These are phyloP conservation scores for Magnolia sinica DNA, from an alignment of 164 flowering plant genomes.

Conservation along the genomic window DNA sequence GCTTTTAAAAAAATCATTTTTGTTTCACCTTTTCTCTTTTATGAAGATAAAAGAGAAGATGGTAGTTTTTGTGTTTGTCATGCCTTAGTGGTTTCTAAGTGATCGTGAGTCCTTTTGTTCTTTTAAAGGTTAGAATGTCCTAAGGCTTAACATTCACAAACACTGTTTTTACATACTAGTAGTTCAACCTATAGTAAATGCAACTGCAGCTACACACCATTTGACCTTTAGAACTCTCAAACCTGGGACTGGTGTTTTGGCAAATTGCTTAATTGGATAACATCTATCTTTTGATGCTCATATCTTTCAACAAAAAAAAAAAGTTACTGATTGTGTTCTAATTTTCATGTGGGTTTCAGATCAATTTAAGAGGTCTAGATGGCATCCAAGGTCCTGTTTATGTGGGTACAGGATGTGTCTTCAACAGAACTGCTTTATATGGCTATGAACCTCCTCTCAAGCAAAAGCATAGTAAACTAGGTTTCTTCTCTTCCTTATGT, in stretches of 20 bases:
- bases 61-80: too few species aligned
- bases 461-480: constrained; percentile 31
- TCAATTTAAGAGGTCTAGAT: constrained; percentile 61
- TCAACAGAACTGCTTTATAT: constrained; percentile 56
- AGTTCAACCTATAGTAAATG: not conserved
- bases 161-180: not conserved
- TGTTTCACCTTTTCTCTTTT: not conserved
- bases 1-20: not conserved
- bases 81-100: too few species aligned
- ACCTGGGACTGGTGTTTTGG: not conserved
- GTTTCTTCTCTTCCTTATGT: constrained; percentile 24
- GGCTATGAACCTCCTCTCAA: constrained; percentile 52
- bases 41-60: not conserved
- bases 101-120: too few species aligned
- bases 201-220: not conserved
- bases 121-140: too few species aligned
- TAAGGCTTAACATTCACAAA: not conserved
- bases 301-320: too few species aligned
- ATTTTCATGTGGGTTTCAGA: constrained; percentile 24
- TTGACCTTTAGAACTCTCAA: not conserved
- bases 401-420: constrained; percentile 66
- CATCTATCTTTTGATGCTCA: not conserved
- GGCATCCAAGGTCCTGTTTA: constrained; percentile 62
- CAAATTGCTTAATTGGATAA: not conserved
- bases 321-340: not conserved